phyloP scores from a whole-genome alignment of 306 rosid species.

The Malus orientalis region DNA sequence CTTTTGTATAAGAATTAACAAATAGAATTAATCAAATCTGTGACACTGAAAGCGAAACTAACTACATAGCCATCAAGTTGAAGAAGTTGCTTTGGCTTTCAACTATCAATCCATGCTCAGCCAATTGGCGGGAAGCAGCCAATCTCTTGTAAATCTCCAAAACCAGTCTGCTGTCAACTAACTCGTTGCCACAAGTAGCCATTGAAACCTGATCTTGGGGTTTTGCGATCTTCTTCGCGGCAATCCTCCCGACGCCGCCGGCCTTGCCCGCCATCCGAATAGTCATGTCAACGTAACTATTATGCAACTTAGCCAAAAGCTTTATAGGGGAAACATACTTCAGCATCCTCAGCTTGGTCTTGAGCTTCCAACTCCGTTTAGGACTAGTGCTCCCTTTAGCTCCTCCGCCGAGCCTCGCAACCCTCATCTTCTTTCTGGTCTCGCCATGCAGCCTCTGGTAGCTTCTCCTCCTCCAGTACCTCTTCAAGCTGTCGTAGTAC shows the following conservation, averaged over 20 bases:
- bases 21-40: neutral
- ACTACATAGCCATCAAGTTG: neutral
- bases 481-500: conserved; percentile 19
- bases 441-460: conserved; percentile 26
- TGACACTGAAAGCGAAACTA: neutral
- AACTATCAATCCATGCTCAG: neutral
- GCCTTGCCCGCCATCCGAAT: conserved; percentile 20
- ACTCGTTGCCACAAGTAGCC: conserved; percentile 13
- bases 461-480: conserved; percentile 31
- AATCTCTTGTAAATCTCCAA: conserved; percentile 33
- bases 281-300: conserved; percentile 27
- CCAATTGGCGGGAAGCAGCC: conserved; percentile 18
- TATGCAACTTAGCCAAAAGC: conserved; percentile 22
- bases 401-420: conserved; percentile 9
- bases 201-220: conserved; percentile 4
- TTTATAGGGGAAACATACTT: conserved; percentile 12
- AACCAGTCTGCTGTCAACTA: conserved; percentile 25
- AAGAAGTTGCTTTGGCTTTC: neutral
- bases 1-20: neutral
- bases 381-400: neutral
- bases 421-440: conserved; percentile 19
- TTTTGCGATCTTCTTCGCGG: conserved; percentile 24
- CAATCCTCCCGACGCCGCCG: conserved; percentile 5
- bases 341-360: conserved; percentile 3
- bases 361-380: conserved; percentile 9